Conservation (phyloP, 2,329 filamentous ascomycete genomes). For the Graphium sp. region DNA sequence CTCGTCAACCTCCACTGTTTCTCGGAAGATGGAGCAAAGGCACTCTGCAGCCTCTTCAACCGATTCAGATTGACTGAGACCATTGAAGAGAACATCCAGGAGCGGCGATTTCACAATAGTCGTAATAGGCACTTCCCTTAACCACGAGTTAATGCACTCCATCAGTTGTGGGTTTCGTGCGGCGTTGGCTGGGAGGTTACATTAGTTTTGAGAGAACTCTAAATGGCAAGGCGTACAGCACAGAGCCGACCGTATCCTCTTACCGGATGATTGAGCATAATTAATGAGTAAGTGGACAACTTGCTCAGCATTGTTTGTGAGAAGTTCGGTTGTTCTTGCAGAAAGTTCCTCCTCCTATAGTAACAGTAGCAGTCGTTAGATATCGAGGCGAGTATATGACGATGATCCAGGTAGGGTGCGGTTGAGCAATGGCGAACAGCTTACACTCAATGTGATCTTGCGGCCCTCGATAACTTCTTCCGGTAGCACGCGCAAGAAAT, state of each 20-base stretch:
- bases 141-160: constrained; percentile 93
- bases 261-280: constrained; percentile 85
- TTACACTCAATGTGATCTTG: constrained; percentile 97
- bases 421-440: constrained; percentile 35
- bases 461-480: constrained; percentile 98
- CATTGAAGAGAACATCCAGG: constrained; percentile 64
- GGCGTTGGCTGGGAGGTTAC: constrained; percentile 50
- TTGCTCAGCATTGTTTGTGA: constrained; percentile 78
- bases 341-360: constrained; percentile 88
- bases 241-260: no score
- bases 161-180: constrained; percentile 78
- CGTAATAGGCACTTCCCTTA: constrained; percentile 74
- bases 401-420: neutral
- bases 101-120: constrained; percentile 76
- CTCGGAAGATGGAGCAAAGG: constrained; percentile 76
- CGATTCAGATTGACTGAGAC: constrained; percentile 57
- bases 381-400: constrained; percentile 1
- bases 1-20: constrained; percentile 89
- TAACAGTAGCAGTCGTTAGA: constrained; percentile 3
- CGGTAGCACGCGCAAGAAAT: constrained; percentile 90
- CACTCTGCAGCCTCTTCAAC: constrained; percentile 86
- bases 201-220: no score
- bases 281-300: constrained; percentile 77
- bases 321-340: constrained; percentile 69
- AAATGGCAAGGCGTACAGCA: no score